These are phyloP conservation scores for Lepraria neglecta DNA, from an alignment of 495 filamentous ascomycete species.

Conservation along the genomic window DNA sequence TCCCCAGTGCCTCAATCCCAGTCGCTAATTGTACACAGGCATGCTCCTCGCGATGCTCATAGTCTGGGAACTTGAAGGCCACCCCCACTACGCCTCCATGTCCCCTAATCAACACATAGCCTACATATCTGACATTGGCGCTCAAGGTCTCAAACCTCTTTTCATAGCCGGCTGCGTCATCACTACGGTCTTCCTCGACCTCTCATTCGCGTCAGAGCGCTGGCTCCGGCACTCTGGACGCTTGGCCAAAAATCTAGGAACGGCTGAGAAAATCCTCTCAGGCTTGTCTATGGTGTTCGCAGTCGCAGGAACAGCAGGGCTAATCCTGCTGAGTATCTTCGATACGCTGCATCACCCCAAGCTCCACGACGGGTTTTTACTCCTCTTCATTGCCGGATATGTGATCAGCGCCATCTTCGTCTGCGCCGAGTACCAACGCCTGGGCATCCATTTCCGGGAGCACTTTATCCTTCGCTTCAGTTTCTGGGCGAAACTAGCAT, in stretches of 20 bases:
- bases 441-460: constrained; percentile 70
- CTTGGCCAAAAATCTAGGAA: constrained; percentile 61
- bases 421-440: constrained; percentile 78
- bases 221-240: constrained; percentile 73
- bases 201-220: constrained; percentile 73
- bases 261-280: constrained; percentile 63
- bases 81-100: constrained; percentile 16
- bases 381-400: constrained; percentile 70
- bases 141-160: constrained; percentile 66
- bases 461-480: constrained; percentile 64
- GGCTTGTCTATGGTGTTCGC: constrained; percentile 65
- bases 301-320: constrained; percentile 64
- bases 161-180: constrained; percentile 77
- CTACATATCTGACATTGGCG: constrained; percentile 66
- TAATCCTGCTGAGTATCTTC: constrained; percentile 79
- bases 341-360: constrained; percentile 62
- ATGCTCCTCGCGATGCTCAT: constrained; percentile 65
- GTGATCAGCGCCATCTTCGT: constrained; percentile 75
- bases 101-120: background rate
- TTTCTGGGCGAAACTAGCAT: constrained; percentile 75
- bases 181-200: constrained; percentile 77
- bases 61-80: constrained; percentile 58
- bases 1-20: background rate
- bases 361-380: constrained; percentile 70
- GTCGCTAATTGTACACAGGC: constrained; percentile 31